These are phyloP conservation scores for Guadua angustifolia DNA, from an alignment of 176 grass and related monocot species.

Conservation along the genomic window DNA sequence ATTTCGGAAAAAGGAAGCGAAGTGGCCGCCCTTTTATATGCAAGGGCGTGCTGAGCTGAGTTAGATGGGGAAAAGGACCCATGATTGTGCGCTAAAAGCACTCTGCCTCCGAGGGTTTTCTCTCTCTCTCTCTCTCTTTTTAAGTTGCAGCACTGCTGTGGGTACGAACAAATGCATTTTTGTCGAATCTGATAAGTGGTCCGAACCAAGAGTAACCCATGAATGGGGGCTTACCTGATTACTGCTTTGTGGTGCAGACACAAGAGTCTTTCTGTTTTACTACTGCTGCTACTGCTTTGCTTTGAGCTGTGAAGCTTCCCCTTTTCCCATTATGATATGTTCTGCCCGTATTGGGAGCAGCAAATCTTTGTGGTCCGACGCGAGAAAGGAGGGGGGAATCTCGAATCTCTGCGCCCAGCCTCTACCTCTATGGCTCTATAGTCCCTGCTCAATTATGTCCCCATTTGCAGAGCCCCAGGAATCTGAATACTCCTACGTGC, in stretches of 20 bases:
- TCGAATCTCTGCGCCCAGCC: constrained; percentile 38
- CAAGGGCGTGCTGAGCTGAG: neutral
- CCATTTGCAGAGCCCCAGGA: constrained; percentile 46
- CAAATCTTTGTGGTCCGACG: constrained; percentile 25
- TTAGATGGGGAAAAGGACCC: neutral
- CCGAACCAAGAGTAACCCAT: neutral
- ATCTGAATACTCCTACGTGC: constrained; percentile 26
- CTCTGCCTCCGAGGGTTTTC: neutral
- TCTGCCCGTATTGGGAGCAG: constrained; percentile 3
- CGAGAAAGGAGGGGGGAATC: constrained; percentile 42
- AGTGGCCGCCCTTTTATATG: constrained; percentile 12
- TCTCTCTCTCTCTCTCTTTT: neutral
- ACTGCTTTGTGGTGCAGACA: neutral
- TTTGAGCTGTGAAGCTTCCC: neutral
- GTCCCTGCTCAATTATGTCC: constrained; percentile 39
- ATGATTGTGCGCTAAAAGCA: constrained; percentile 27
- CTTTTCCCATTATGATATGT: constrained; percentile 23
- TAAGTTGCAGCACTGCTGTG: neutral
- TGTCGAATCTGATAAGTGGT: neutral
- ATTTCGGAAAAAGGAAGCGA: constrained; percentile 5
- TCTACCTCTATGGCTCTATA: neutral
- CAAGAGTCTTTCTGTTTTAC: neutral
- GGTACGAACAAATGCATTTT: neutral
- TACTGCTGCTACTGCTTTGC: neutral
- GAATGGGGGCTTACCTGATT: neutral